Evolutionary conservation across 108 stramenopile species (phyloP).

Genomic region (Seminavis robusta): DNA sequence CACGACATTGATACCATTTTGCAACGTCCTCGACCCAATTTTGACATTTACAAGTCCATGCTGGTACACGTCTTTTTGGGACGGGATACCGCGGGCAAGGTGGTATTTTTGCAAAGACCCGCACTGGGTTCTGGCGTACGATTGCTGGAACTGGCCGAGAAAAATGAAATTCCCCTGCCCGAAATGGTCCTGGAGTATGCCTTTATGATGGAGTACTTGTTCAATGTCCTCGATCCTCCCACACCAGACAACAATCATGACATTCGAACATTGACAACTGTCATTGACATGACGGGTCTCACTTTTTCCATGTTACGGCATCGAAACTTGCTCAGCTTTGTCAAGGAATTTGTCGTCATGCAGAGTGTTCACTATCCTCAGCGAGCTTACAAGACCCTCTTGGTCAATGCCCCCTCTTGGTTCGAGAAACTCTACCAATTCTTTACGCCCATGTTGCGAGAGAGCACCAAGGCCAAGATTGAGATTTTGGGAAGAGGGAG

Average conservation of each 20-base stretch:
- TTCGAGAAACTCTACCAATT: conserved; percentile 60
- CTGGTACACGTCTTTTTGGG: conserved; percentile 66
- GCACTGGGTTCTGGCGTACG: conserved; percentile 42
- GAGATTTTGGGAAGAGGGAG: conserved; percentile 39
- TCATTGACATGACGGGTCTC: conserved; percentile 68
- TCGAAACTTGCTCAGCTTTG: conserved; percentile 53
- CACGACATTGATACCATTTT: conserved; percentile 55
- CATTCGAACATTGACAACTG: conserved; percentile 68
- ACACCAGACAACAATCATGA: no score
- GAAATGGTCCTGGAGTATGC: conserved; percentile 69
- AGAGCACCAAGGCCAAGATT: conserved; percentile 73
- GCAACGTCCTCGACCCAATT: conserved; percentile 58
- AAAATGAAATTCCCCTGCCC: conserved; percentile 50
- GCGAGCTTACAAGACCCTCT: conserved; percentile 59
- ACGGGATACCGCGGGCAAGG: conserved; percentile 49
- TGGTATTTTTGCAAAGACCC: conserved; percentile 58
- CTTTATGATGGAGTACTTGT: conserved; percentile 74
- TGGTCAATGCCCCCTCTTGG: conserved; percentile 79
- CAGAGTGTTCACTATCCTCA: conserved; percentile 75
- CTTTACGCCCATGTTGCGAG: conserved; percentile 64
- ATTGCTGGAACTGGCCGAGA: conserved; percentile 43
- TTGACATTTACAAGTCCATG: conserved; percentile 56
- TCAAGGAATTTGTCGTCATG: conserved; percentile 57
- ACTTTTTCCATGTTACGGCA: conserved; percentile 41
- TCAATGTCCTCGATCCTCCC: conserved; percentile 66